A percentile compares a stretch with the other conserved stretches of the same genome.
Evolutionary conservation across 2,329 filamentous ascomycete species (phyloP).

Genomic region (Teratosphaeriaceae sp.): DNA sequence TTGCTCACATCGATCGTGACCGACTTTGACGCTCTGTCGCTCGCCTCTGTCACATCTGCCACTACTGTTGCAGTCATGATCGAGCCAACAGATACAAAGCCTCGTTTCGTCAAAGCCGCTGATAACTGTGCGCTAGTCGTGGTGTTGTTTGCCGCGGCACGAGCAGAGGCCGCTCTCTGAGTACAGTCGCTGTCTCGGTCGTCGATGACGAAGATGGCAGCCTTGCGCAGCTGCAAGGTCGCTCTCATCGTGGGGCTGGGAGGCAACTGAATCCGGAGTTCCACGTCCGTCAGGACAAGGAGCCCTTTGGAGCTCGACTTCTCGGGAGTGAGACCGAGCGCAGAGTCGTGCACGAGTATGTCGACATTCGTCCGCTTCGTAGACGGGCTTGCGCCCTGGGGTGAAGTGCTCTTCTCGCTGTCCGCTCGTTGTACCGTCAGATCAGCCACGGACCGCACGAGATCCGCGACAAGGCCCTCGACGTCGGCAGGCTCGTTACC

Average conservation of each 20-base stretch:
- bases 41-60: constrained; percentile 53
- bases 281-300: constrained; percentile 71
- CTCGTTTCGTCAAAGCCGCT: constrained; percentile 50
- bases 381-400: constrained; percentile 20
- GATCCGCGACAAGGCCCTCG: constrained; percentile 61
- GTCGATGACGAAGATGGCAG: constrained; percentile 77
- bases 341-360: constrained; percentile 71
- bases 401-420: constrained; percentile 19
- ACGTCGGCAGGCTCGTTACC: constrained; percentile 36
- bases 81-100: constrained; percentile 83
- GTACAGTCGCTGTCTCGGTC: constrained; percentile 49
- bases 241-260: constrained; percentile 58
- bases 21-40: constrained; percentile 55
- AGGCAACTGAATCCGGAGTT: constrained; percentile 61
- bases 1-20: constrained; percentile 78
- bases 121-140: constrained; percentile 27
- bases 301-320: constrained; percentile 68
- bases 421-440: constrained; percentile 36
- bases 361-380: constrained; percentile 54
- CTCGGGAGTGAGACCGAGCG: constrained; percentile 78
- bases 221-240: constrained; percentile 65
- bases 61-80: no score
- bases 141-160: constrained; percentile 11
- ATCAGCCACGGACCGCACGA: constrained; percentile 66
- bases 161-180: constrained; percentile 3